phyloP scores from a whole-genome alignment of 2,329 filamentous ascomycete genomes.

The Hymenoscyphus fraxineus region DNA sequence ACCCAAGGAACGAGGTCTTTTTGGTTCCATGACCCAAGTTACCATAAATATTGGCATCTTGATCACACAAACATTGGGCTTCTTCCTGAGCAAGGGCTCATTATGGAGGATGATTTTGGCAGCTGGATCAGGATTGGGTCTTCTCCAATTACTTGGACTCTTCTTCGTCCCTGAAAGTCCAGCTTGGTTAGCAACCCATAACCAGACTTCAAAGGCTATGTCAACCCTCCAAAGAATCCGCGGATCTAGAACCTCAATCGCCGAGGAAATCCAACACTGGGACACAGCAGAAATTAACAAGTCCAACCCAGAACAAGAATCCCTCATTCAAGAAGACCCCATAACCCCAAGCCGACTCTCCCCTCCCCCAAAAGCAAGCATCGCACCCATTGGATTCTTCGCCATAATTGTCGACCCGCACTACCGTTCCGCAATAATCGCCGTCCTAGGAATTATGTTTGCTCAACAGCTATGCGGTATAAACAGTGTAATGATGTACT shows the following conservation, averaged over 20 bases:
- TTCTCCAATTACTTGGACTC: conserved; percentile 66
- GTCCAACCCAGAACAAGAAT: conserved; percentile 28
- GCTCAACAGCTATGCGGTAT: conserved; percentile 91
- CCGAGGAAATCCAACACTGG: conserved; percentile 67
- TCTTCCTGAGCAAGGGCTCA: conserved; percentile 75
- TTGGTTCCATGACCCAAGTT: conserved; percentile 82
- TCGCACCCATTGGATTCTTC: conserved; percentile 53
- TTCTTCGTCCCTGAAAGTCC: conserved; percentile 81
- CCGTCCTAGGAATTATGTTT: conserved; percentile 86
- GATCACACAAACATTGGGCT: conserved; percentile 76
- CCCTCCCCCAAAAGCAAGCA: conserved; percentile 28
- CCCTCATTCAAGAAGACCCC: conserved; percentile 24
- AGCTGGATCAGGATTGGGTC: conserved; percentile 64
- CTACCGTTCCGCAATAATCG: conserved; percentile 71
- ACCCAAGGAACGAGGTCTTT: conserved; percentile 69
- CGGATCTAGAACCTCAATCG: conserved; percentile 64
- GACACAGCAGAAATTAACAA: conserved; percentile 36
- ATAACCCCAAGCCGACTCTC: conserved; percentile 24
- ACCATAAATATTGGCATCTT: conserved; percentile 92
- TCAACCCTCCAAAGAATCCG: conserved; percentile 71
- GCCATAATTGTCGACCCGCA: conserved; percentile 63
- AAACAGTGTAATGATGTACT: conserved; percentile 99
- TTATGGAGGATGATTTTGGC: conserved; percentile 83
- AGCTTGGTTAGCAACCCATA: conserved; percentile 72
- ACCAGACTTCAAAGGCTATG: conserved; percentile 58